A percentile compares a stretch with the other conserved stretches of the same genome.
phyloP scores from a whole-genome alignment of 139 green algal species.

The Pleodorina starrii region DNA sequence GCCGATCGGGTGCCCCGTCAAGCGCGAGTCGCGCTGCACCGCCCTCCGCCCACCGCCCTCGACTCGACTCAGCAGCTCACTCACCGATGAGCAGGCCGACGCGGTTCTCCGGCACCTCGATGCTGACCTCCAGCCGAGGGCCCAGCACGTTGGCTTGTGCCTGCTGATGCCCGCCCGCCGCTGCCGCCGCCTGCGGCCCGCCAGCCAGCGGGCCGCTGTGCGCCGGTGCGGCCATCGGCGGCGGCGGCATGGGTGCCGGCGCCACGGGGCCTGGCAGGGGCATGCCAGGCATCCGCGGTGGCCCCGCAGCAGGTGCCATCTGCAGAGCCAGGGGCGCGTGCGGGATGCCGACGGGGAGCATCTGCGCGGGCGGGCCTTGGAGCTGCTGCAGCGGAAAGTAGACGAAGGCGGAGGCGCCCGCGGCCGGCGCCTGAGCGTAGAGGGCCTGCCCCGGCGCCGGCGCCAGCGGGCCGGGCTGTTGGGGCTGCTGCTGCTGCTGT shows the following conservation, averaged over 20 bases:
- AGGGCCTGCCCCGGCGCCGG: background rate
- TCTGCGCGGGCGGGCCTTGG: background rate
- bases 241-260: background rate
- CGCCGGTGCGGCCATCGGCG: background rate
- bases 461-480: background rate
- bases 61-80: too few relatives aligned
- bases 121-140: background rate
- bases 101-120: slow-evolving; percentile 40
- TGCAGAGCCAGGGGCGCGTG: background rate
- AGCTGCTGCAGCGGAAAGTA: slow-evolving; percentile 38
- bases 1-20: too few relatives aligned
- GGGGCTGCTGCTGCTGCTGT: slow-evolving; percentile 23
- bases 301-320: background rate
- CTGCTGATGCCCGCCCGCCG: too few relatives aligned
- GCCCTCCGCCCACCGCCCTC: too few relatives aligned
- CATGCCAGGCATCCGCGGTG: background rate
- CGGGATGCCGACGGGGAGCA: background rate
- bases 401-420: background rate
- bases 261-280: background rate
- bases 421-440: background rate
- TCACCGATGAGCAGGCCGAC: slow-evolving; percentile 26
- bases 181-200: background rate
- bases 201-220: background rate
- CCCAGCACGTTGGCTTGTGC: background rate
- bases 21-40: too few relatives aligned